phyloP scores from a whole-genome alignment of 495 filamentous ascomycete species.

The Neurospora discreta region DNA sequence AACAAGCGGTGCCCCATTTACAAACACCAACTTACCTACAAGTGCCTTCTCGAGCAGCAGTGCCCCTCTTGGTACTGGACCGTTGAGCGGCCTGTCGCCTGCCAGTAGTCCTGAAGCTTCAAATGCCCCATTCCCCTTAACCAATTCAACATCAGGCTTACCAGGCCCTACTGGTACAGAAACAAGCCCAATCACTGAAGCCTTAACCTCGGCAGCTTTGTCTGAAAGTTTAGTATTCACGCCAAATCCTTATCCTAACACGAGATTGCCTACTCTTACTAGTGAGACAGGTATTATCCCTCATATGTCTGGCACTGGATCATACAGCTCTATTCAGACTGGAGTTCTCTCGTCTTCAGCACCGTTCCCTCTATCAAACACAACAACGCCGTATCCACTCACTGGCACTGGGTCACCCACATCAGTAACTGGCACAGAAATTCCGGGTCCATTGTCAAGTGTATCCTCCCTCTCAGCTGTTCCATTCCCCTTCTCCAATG shows the following conservation, averaged over 20 bases:
- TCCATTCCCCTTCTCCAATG: constrained; percentile 1
- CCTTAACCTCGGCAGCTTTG: neutral
- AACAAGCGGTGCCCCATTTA: neutral
- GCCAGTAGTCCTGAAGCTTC: constrained; percentile 1
- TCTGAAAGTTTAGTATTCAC: neutral
- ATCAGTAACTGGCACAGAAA: neutral
- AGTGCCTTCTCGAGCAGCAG: neutral
- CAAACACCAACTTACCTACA: neutral
- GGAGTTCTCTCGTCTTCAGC: constrained; percentile 7
- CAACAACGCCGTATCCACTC: constrained; percentile 4
- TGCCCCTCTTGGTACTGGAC: neutral
- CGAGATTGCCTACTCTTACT: neutral
- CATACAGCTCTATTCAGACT: neutral
- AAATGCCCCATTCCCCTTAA: constrained; percentile 2
- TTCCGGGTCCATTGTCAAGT: neutral
- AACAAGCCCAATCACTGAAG: neutral
- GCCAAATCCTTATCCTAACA: constrained; percentile 12
- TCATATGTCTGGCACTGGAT: neutral
- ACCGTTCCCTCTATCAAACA: constrained; percentile 22
- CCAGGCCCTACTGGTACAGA: constrained; percentile 4
- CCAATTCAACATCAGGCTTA: constrained; percentile 10
- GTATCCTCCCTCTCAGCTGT: neutral
- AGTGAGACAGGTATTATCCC: neutral
- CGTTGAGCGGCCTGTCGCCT: neutral
- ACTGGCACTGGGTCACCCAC: neutral